These are phyloP conservation scores for Furcasterigmium furcatum DNA, from an alignment of 2,329 filamentous ascomycete species.

Conservation along the genomic window DNA sequence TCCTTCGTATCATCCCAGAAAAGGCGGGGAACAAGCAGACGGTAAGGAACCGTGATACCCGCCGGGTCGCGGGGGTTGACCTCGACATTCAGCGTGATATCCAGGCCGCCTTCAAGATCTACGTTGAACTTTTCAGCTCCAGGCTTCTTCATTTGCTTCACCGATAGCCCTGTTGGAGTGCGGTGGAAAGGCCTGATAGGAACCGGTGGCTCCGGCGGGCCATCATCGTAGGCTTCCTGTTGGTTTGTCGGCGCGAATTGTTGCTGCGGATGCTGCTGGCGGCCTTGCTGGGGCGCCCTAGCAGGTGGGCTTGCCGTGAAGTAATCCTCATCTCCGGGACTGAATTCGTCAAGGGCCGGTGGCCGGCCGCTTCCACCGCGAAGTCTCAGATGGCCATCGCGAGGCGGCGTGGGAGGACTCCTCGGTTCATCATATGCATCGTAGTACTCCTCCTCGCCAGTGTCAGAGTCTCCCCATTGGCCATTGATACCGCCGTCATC, in stretches of 20 bases:
- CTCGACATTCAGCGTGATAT: conserved; percentile 87
- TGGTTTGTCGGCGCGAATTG: conserved; percentile 10
- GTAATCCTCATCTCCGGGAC: conserved; percentile 53
- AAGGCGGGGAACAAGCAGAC: conserved; percentile 79
- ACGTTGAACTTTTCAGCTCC: conserved; percentile 53
- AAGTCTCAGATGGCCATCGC: conserved; percentile 17
- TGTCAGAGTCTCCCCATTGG: conserved; percentile 42
- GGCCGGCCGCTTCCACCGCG: conserved; percentile 33
- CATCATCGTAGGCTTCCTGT: conserved; percentile 7
- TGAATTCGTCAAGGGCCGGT: conserved; percentile 39
- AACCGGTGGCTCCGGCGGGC: conserved; percentile 4
- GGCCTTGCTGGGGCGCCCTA: conserved; percentile 6
- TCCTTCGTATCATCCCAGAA: conserved; percentile 45
- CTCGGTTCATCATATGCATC: conserved; percentile 22
- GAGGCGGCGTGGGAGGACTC: conserved; percentile 11
- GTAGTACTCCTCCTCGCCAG: conserved; percentile 28
- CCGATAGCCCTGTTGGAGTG: conserved; percentile 65
- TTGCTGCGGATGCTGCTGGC: conserved; percentile 2
- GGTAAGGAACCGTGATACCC: conserved; percentile 84
- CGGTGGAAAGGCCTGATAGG: conserved; percentile 54
- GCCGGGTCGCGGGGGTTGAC: conserved; percentile 80
- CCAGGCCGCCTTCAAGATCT: conserved; percentile 78
- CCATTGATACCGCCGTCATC: conserved; percentile 56
- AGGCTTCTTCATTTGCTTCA: conserved; percentile 53
- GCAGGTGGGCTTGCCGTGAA: conserved; percentile 42